These are phyloP conservation scores for Ceratobasidium sp. DNA, from an alignment of 1,284 basidiomycete species.

Conservation along the genomic window DNA sequence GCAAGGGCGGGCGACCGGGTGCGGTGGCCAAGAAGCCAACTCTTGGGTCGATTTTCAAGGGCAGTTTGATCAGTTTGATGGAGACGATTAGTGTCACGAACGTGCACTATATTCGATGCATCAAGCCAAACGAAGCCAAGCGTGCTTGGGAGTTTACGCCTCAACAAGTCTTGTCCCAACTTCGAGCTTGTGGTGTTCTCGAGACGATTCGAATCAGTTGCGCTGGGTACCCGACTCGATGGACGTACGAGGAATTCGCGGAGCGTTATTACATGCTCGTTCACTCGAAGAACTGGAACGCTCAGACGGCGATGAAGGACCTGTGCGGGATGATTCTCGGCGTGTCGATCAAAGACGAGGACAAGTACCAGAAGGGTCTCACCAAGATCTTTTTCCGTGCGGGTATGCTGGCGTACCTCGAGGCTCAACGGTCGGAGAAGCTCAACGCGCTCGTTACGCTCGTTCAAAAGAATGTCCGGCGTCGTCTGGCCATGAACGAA, in stretches of 20 bases:
- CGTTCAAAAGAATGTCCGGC: slow-evolving; percentile 96
- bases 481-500: slow-evolving; percentile 82
- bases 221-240: slow-evolving; percentile 98
- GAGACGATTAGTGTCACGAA: slow-evolving; percentile 97
- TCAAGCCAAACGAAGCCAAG: slow-evolving; percentile 98
- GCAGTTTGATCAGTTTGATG: slow-evolving; percentile 93
- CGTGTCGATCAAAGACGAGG: slow-evolving; percentile 87
- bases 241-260: slow-evolving; percentile 99
- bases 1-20: slow-evolving; percentile 65
- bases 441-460: slow-evolving; percentile 92
- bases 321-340: slow-evolving; percentile 89
- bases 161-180: slow-evolving; percentile 93
- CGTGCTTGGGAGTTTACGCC: slow-evolving; percentile 96
- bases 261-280: slow-evolving; percentile 99
- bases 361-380: slow-evolving; percentile 96
- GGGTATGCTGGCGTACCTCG: slow-evolving; percentile 97
- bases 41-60: slow-evolving; percentile 98
- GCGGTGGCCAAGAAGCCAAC: slow-evolving; percentile 88
- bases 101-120: slow-evolving; percentile 99
- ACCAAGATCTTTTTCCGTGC: slow-evolving; percentile 99
- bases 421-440: slow-evolving; percentile 85
- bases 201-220: slow-evolving; percentile 99
- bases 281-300: slow-evolving; percentile 80
- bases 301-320: slow-evolving; percentile 72
- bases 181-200: slow-evolving; percentile 97